phyloP scores from a whole-genome alignment of 2,329 filamentous ascomycete genomes.

The Fusarium hostae region DNA sequence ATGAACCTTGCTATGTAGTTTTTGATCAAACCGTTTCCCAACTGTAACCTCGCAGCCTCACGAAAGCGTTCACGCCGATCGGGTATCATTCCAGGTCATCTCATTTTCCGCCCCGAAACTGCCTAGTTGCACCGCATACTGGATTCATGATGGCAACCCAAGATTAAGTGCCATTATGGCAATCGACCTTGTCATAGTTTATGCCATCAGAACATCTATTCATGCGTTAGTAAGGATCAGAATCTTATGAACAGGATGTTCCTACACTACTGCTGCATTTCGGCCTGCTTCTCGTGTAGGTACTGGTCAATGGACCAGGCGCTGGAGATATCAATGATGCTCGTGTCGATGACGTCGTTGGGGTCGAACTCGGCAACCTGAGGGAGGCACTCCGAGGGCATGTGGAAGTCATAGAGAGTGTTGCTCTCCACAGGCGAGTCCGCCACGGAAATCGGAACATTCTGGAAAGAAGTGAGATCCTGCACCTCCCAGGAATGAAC shows the following conservation, averaged over 20 bases:
- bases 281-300: not conserved
- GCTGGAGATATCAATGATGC: constrained; percentile 1
- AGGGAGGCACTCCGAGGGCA: not conserved
- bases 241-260: not conserved
- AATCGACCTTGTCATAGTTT: not conserved
- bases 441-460: constrained; percentile 3
- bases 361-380: not conserved
- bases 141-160: not conserved
- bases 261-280: not conserved
- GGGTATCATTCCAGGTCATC: constrained; percentile 2
- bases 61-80: not conserved
- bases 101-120: not conserved
- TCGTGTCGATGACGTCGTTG: not conserved
- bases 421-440: not conserved
- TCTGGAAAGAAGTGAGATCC: not conserved
- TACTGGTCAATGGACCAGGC: constrained; percentile 11
- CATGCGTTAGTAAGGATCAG: not conserved
- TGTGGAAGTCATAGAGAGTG: constrained; percentile 1
- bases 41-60: not conserved
- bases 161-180: not conserved
- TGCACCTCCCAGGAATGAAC: constrained; percentile 10
- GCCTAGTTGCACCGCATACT: not conserved
- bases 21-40: not conserved
- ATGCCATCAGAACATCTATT: not conserved
- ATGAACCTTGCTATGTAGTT: not conserved